These are phyloP conservation scores for Capsella bursapastoris DNA, from an alignment of 345 rosid genomes.

Conservation along the genomic window DNA sequence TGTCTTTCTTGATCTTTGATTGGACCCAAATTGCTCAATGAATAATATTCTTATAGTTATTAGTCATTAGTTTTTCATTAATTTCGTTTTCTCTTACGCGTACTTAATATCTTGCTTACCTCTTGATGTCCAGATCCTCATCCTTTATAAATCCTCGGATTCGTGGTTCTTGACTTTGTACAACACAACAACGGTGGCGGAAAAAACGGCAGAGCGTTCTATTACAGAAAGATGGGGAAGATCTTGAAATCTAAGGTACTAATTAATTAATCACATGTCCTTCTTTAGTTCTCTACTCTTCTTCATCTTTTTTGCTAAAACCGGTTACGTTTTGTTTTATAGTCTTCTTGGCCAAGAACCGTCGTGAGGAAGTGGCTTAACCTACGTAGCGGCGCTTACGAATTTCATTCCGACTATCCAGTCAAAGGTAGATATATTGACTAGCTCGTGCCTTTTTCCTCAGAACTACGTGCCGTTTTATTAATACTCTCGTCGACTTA, in stretches of 20 bases:
- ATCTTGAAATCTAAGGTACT: constrained; percentile 64
- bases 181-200: constrained; percentile 41
- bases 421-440: constrained; percentile 49
- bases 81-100: constrained; percentile 17
- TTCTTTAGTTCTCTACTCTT: background rate
- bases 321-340: constrained; percentile 31
- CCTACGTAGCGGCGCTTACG: constrained; percentile 65
- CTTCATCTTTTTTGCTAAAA: background rate
- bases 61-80: constrained; percentile 33
- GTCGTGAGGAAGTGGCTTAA: constrained; percentile 87
- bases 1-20: constrained; percentile 42
- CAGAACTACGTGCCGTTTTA: background rate
- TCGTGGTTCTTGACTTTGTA: constrained; percentile 42
- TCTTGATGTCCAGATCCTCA: constrained; percentile 44
- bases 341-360: constrained; percentile 80
- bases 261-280: constrained; percentile 1
- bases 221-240: constrained; percentile 50
- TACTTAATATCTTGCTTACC: constrained; percentile 24
- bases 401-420: constrained; percentile 74
- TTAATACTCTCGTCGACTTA: background rate
- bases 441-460: background rate
- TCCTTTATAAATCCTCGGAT: constrained; percentile 39
- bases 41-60: constrained; percentile 26
- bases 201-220: constrained; percentile 43
- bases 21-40: constrained; percentile 39